These are phyloP conservation scores for Blumeria graminis DNA, from an alignment of 2,329 filamentous ascomycete genomes.

Conservation along the genomic window DNA sequence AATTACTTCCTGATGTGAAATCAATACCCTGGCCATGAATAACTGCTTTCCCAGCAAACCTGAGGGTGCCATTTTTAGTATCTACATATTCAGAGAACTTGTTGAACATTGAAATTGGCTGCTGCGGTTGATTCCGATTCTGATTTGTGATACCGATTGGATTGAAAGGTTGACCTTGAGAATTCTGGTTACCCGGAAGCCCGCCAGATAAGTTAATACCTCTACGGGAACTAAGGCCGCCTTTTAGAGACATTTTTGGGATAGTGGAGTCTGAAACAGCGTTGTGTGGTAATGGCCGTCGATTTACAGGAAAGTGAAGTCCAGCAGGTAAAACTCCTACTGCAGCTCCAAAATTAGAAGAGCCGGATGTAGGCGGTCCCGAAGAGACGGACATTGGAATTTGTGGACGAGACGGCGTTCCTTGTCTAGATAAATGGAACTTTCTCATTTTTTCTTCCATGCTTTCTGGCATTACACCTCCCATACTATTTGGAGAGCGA, in stretches of 20 bases:
- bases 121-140: conserved; percentile 5
- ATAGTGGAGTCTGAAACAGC: conserved; percentile 26
- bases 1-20: conserved; percentile 71
- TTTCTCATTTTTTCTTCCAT: conserved; percentile 46
- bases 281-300: conserved; percentile 23
- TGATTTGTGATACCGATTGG: conserved; percentile 6
- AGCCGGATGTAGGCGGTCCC: conserved; percentile 4
- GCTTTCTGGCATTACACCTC: conserved; percentile 31
- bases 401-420: conserved; percentile 21
- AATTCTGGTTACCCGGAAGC: conserved; percentile 9
- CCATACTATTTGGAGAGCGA: conserved; percentile 9
- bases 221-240: conserved; percentile 42
- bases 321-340: conserved; percentile 20
- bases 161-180: conserved; percentile 4
- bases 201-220: conserved; percentile 33
- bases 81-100: conserved; percentile 69
- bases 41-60: conserved; percentile 77
- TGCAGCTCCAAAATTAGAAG: conserved; percentile 6
- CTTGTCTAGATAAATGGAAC: conserved; percentile 40
- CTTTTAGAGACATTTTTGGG: conserved; percentile 19
- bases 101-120: conserved; percentile 27
- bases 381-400: conserved; percentile 15
- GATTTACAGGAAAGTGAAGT: conserved; percentile 19
- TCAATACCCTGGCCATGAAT: conserved; percentile 79
- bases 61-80: conserved; percentile 71